Evolutionary conservation across 1,139 yeast genomes (phyloP).

Genomic region (Blastobotrys malaysiensis): DNA sequence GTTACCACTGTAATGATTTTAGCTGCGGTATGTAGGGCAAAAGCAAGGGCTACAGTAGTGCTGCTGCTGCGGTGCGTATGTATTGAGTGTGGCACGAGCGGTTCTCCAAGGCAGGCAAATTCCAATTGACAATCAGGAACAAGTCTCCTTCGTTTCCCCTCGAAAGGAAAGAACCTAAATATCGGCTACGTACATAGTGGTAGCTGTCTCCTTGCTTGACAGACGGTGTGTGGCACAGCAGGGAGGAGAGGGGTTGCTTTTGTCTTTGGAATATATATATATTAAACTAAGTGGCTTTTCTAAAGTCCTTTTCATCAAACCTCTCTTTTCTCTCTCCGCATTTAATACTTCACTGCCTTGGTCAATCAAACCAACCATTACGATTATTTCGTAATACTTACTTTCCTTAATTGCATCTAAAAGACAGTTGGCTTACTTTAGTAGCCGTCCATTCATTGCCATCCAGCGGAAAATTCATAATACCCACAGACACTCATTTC

Average conservation of each 20-base stretch:
- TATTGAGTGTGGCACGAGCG: not conserved
- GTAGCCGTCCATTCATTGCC: slow-evolving; percentile 1
- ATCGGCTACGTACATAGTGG: not conserved
- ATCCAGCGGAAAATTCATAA: not conserved
- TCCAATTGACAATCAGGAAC: not conserved
- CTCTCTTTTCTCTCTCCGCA: not conserved
- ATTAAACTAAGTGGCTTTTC: not conserved
- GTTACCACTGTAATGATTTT: not conserved
- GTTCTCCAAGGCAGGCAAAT: not conserved
- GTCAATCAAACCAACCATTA: not conserved
- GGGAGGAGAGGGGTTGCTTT: not conserved
- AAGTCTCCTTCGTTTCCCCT: not conserved
- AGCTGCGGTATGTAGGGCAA: not conserved
- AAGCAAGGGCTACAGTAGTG: not conserved
- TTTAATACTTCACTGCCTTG: not conserved
- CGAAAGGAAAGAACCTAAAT: not conserved
- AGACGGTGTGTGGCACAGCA: not conserved
- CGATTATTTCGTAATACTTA: not conserved
- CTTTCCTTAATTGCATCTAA: not conserved
- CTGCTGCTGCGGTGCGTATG: too few relatives aligned
- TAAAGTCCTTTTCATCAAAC: not conserved
- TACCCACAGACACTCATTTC: not conserved
- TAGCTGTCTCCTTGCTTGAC: not conserved
- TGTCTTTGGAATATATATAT: not conserved
- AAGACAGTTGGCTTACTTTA: not conserved